Conservation (phyloP, 1,284 basidiomycete species). For the Spongiforma sp. region DNA sequence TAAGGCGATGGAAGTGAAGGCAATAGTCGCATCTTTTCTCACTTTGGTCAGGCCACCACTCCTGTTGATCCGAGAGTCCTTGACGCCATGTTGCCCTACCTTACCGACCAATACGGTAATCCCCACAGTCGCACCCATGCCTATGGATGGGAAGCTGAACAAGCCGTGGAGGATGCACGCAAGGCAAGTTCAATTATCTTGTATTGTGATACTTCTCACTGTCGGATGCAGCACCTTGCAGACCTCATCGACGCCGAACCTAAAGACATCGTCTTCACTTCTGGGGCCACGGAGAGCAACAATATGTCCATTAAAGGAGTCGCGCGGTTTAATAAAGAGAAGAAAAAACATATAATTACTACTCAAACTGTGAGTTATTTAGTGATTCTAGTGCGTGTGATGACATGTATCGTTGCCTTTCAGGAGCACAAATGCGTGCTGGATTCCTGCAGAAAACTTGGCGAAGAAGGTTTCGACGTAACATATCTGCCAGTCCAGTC, state of each 20-base stretch:
- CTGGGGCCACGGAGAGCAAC: conserved; percentile 98
- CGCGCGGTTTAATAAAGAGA: conserved; percentile 92
- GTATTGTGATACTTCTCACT: conserved; percentile 20
- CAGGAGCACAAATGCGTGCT: conserved; percentile 99
- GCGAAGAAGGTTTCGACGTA: conserved; percentile 97
- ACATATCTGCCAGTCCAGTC: conserved; percentile 95
- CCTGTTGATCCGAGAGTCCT: conserved; percentile 97
- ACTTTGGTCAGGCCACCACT: conserved; percentile 81
- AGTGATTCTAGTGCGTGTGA: neutral
- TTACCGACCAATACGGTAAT: conserved; percentile 98
- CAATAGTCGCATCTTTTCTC: conserved; percentile 12
- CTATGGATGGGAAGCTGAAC: conserved; percentile 99
- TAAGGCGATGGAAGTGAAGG: conserved; percentile 29
- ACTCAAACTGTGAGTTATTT: conserved; percentile 77
- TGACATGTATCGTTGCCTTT: conserved; percentile 13
- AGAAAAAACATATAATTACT: conserved; percentile 91
- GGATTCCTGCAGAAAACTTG: conserved; percentile 95
- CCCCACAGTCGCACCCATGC: conserved; percentile 98
- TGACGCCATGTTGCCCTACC: conserved; percentile 96
- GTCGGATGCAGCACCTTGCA: conserved; percentile 73
- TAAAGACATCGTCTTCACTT: conserved; percentile 98
- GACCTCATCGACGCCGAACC: conserved; percentile 92
- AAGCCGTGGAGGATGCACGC: conserved; percentile 91
- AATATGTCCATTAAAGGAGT: conserved; percentile 99
- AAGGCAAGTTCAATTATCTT: conserved; percentile 53